These are phyloP conservation scores for Limtongozyma cylindracea DNA, from an alignment of 805 yeast genomes.

Conservation along the genomic window DNA sequence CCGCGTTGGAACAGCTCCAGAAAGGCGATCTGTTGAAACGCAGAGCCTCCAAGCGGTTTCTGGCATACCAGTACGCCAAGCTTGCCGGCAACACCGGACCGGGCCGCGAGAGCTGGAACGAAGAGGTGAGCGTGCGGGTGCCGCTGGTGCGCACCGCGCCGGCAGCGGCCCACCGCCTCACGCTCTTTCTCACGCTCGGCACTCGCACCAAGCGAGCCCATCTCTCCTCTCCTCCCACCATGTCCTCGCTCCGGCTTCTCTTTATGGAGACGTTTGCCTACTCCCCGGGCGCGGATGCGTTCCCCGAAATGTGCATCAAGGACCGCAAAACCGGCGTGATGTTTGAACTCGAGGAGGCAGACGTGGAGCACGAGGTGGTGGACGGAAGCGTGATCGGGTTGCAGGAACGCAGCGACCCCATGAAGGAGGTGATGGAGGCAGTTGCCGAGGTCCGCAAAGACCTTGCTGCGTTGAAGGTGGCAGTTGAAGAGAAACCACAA, in stretches of 20 bases:
- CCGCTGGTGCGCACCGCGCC: too few species aligned
- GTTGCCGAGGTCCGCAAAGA: too few species aligned
- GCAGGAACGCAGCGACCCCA: slow-evolving; percentile 18
- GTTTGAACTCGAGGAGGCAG: slow-evolving; percentile 59
- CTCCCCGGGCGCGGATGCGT: slow-evolving; percentile 41
- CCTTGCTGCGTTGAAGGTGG: too few species aligned
- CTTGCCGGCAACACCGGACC: slow-evolving; percentile 16
- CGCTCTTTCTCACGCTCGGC: slow-evolving; percentile 21
- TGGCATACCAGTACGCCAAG: slow-evolving; percentile 81
- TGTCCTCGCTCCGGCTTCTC: slow-evolving; percentile 32
- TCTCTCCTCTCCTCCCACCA: slow-evolving; percentile 17
- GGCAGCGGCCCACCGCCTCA: too few species aligned
- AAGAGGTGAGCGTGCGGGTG: too few species aligned
- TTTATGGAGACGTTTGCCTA: slow-evolving; percentile 79
- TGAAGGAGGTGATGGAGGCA: slow-evolving; percentile 3
- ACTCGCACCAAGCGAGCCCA: slow-evolving; percentile 28
- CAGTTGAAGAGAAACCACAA: too few species aligned
- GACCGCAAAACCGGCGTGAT: slow-evolving; percentile 32
- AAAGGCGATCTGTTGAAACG: slow-evolving; percentile 67
- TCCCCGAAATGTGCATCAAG: slow-evolving; percentile 58
- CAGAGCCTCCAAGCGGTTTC: slow-evolving; percentile 80
- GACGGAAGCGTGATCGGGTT: slow-evolving; percentile 36
- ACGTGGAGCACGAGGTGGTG: slow-evolving; percentile 23
- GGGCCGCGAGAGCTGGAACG: too few species aligned
- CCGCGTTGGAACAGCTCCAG: slow-evolving; percentile 58